Percentiles rank a stretch among this genome's conserved stretches.
phyloP scores from a whole-genome alignment of 768 basidiomycete species.

The Serpula lacrymans region DNA sequence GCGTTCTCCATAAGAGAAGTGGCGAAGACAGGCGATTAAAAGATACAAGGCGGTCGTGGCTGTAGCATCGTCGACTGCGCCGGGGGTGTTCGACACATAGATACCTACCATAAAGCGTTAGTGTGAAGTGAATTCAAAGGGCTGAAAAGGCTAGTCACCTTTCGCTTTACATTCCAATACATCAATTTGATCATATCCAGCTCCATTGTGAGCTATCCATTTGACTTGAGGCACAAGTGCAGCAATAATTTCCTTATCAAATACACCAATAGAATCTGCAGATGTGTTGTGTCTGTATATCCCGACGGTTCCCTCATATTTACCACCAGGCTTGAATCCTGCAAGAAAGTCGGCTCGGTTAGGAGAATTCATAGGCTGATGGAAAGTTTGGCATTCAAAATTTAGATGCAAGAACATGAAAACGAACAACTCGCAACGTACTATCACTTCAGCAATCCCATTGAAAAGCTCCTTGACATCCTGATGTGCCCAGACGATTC shows the following conservation, averaged over 20 bases:
- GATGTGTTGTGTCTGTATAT: conserved; percentile 80
- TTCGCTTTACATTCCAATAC: conserved; percentile 66
- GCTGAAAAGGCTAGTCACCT: conserved; percentile 39
- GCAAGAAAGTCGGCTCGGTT: conserved; percentile 67
- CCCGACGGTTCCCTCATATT: conserved; percentile 68
- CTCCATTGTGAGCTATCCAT: conserved; percentile 92
- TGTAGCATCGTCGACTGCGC: conserved; percentile 87
- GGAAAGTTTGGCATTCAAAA: neutral
- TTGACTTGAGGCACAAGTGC: conserved; percentile 63
- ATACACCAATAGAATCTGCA: conserved; percentile 61
- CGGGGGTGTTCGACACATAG: conserved; percentile 82
- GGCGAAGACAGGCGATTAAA: conserved; percentile 71
- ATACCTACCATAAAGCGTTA: conserved; percentile 50
- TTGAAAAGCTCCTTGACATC: conserved; percentile 65
- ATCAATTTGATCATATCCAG: conserved; percentile 89
- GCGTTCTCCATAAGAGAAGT: conserved; percentile 64
- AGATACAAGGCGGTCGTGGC: conserved; percentile 87
- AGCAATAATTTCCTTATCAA: conserved; percentile 75
- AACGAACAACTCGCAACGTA: conserved; percentile 37
- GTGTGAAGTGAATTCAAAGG: neutral
- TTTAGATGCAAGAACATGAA: neutral
- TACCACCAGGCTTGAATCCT: conserved; percentile 60
- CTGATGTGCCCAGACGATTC: conserved; percentile 78
- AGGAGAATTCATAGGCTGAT: conserved; percentile 53
- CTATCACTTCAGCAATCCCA: conserved; percentile 71